Evolutionary conservation across 177 flowering plant species (phyloP), one percentile per base, ranked within the genome.

Genomic region (Vitis hybrid): DNA sequence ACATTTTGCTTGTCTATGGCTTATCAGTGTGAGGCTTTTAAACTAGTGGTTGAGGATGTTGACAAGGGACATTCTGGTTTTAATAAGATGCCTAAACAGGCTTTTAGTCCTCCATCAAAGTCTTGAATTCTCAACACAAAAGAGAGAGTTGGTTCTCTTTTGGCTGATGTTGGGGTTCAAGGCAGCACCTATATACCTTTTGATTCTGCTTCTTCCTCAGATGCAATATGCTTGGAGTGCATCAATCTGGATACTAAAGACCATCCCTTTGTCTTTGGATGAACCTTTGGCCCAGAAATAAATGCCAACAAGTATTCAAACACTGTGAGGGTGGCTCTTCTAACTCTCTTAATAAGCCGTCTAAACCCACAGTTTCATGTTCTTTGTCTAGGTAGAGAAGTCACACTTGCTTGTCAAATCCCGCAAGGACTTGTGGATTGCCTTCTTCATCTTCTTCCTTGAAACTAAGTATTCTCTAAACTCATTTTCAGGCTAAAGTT

Each of bases 381-480:
- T 29, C 31, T 48, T 11, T 22, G 14, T 3, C 31, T 29, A 0
- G 31, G 31, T 29, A 0, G 31, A 29, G 31, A 29, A 29, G 31
- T 29, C 31, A 0, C 4, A 29, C 22, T 22, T 61, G 51, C 6
- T 48, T 33, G 66, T 69, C 66, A 68, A 51, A 57, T 19, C 13
- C 64, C 31, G 56, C 45, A 75, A 29, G 70, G 74, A 69, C 67
- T 77, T 80, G 5, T 49, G 39, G 51, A 76, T 73, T 15, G 70
- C 69, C 68, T 76, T 83, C 33, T 63, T 80, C n/a, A 72, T 52
- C 60, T 66, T 66, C 68, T 76, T 81, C 60, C 75, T 78, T 2
- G 64, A 78, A 2, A 26, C 59, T 50, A 70, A 39, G 61, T 69
- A 79, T 26, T 60, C 45, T 11, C 2, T 26, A 26, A 72, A 9